Base-by-base conservation (phyloP, 495 filamentous ascomycete genomes). In the Halenospora varia region DNA sequence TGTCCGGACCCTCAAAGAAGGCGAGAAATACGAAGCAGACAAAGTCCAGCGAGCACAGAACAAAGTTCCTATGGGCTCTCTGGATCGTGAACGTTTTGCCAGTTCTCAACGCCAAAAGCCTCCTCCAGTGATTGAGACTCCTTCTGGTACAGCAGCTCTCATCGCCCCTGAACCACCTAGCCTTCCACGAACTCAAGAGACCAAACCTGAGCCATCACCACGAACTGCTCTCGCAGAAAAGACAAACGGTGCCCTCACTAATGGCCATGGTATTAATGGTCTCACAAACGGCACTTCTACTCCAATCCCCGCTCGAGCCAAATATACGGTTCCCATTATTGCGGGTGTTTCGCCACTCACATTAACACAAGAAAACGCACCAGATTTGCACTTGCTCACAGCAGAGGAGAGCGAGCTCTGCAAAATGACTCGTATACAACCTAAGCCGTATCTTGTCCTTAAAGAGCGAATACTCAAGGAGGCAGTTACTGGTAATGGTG, bases 21-120 rank as follows among this genome's bases (percentile, higher is more conserved):
- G 95, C 20, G 92, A 96, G 71, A 96, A 94, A 68, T 99, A 94
- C 68, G 94, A 99, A 70, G 78, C 85, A 56, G 95, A 97, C 66
- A 99, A 97, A 70, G 77, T 85, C 55, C 75, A 78, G 48, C 82
- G 89, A 35, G 85, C 81, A n/a, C 84, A 88, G 64, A 84, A 86
- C 59, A 73, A 85, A 26, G 74, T 82, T 50, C 86, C 87, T 0
- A 82, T 87, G 70, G 87, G 88, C 18, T 84, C 84, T 10, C 90
- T 95, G 72, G 91, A 96, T 60, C 85, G 91, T 10, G 84, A 84
- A 62, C 73, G 84, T 17, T 79, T 93, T 58, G 86, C 87, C 18
- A 82, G 80, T 25, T 75, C 77, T 10, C 82, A 86, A 61, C 76
- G 84, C 18, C 63, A 68, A 46, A 86, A 85, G 59, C 72, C 82